phyloP scores from a whole-genome alignment of 345 rosid species.

The Hibiscus mutabilis region DNA sequence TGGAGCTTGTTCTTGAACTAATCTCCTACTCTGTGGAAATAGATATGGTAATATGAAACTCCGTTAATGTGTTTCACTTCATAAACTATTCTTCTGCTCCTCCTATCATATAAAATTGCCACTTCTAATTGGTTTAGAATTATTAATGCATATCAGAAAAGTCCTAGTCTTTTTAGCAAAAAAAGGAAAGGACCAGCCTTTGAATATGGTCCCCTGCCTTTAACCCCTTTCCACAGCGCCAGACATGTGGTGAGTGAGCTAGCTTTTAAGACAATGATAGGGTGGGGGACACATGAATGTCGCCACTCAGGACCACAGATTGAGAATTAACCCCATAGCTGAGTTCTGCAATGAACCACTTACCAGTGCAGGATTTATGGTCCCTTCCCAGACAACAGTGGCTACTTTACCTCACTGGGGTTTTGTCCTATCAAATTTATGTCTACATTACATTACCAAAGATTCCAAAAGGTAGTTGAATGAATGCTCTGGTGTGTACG shows the following conservation, averaged over 20 bases:
- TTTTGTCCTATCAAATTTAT: neutral
- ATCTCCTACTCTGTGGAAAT: constrained; percentile 4
- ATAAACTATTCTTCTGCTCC: neutral
- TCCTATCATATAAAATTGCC: neutral
- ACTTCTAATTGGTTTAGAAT: neutral
- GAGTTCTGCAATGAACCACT: neutral
- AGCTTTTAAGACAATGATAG: neutral
- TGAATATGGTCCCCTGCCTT: constrained; percentile 12
- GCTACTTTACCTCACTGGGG: neutral
- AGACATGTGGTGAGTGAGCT: constrained; percentile 10
- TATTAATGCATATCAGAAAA: neutral
- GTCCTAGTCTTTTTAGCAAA: neutral
- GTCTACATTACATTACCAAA: neutral
- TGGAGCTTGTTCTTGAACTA: constrained; percentile 4
- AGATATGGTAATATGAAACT: constrained; percentile 1
- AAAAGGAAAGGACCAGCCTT: neutral
- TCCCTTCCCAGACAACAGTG: neutral
- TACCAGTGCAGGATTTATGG: constrained; percentile 4
- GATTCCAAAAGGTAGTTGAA: neutral
- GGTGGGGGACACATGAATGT: neutral
- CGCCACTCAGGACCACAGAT: neutral
- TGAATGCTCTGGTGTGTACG: neutral
- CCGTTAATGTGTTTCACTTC: neutral
- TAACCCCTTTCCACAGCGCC: neutral
- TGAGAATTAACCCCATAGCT: neutral